Conservation (phyloP, 768 basidiomycete genomes). For the Mycena haematopus region DNA sequence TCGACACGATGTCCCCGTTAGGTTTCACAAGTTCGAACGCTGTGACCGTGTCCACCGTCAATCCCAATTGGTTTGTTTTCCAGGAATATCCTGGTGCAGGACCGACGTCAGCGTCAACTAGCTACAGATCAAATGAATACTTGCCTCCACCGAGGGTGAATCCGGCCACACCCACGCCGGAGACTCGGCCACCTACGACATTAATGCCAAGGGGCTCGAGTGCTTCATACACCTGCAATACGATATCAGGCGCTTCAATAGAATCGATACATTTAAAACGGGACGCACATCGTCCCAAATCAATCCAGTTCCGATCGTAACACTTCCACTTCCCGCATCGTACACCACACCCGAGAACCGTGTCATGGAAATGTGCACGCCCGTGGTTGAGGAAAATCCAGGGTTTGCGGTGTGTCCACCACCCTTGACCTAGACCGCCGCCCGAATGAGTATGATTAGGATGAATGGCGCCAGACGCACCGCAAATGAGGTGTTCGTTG, state of each 20-base stretch:
- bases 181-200: constrained; percentile 65
- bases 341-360: constrained; percentile 55
- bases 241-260: background rate
- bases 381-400: constrained; percentile 64
- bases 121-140: background rate
- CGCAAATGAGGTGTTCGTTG: constrained; percentile 57
- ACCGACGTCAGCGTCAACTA: background rate
- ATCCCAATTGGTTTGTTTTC: constrained; percentile 64
- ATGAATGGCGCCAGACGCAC: constrained; percentile 43
- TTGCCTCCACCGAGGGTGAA: constrained; percentile 64
- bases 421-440: constrained; percentile 58
- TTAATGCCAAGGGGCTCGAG: constrained; percentile 56
- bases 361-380: constrained; percentile 64
- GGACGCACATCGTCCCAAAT: constrained; percentile 65
- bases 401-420: constrained; percentile 64
- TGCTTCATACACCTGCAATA: constrained; percentile 46
- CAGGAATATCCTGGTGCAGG: constrained; percentile 56
- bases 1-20: constrained; percentile 49
- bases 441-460: background rate
- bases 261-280: too few relatives aligned
- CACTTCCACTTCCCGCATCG: constrained; percentile 46
- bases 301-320: constrained; percentile 50
- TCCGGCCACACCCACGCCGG: constrained; percentile 65
- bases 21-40: constrained; percentile 65
- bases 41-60: constrained; percentile 63